These are phyloP conservation scores for Fusarium proliferatum DNA, from an alignment of 2,329 filamentous ascomycete species.

Conservation along the genomic window DNA sequence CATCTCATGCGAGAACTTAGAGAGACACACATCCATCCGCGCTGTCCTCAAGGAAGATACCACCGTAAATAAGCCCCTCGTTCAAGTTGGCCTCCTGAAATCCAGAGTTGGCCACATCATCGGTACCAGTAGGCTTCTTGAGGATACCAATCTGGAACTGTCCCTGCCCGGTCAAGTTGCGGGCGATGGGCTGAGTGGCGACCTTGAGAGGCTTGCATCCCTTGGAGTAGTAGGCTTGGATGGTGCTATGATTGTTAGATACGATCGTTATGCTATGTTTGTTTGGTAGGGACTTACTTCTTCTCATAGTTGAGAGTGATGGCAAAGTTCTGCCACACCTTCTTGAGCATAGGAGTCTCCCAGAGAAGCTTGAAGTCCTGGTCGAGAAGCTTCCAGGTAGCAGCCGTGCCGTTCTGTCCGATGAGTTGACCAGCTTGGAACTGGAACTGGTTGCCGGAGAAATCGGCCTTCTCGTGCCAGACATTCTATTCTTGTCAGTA, in stretches of 20 bases:
- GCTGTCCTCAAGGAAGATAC: conserved; percentile 65
- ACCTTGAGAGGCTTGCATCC: conserved; percentile 57
- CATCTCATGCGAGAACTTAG: neutral
- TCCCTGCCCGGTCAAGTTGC: conserved; percentile 64
- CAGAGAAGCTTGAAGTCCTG: conserved; percentile 63
- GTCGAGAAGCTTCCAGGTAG: conserved; percentile 59
- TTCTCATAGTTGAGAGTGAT: conserved; percentile 66
- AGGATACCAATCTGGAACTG: conserved; percentile 72
- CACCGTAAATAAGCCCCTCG: conserved; percentile 64
- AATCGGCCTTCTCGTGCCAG: conserved; percentile 60
- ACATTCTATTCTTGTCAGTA: conserved; percentile 43
- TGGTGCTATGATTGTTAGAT: conserved; percentile 56
- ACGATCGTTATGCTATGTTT: neutral
- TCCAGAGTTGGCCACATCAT: conserved; percentile 60
- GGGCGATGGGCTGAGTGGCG: conserved; percentile 61
- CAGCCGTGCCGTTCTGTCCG: conserved; percentile 49
- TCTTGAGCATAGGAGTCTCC: conserved; percentile 60
- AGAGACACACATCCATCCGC: conserved; percentile 50
- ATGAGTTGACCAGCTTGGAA: conserved; percentile 67
- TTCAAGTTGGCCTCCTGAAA: conserved; percentile 61
- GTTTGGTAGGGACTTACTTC: conserved; percentile 55
- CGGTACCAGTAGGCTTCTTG: conserved; percentile 66
- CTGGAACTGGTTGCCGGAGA: conserved; percentile 62
- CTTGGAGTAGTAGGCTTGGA: conserved; percentile 67
- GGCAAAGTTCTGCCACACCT: conserved; percentile 71